Conservation (phyloP, 805 yeast genomes). For the Saccharomycopsis javanensis region DNA sequence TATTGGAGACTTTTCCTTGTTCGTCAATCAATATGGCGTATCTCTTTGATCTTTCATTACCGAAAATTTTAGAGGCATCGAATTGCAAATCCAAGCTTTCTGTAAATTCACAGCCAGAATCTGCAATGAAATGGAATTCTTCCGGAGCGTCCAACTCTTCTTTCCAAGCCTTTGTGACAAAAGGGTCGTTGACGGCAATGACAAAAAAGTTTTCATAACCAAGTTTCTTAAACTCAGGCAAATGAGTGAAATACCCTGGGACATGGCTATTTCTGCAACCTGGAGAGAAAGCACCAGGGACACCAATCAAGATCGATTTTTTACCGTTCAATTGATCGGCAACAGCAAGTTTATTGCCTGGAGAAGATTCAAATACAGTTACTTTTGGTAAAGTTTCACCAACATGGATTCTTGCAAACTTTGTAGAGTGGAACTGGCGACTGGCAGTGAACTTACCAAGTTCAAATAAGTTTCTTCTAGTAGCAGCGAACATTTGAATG, state of each 20-base stretch:
- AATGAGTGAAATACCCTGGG: conserved; percentile 57
- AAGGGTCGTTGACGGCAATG: conserved; percentile 78
- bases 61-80: conserved; percentile 71
- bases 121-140: conserved; percentile 56
- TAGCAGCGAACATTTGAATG: not conserved
- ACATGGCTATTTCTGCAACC: conserved; percentile 66
- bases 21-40: conserved; percentile 52
- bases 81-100: conserved; percentile 54
- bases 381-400: conserved; percentile 58
- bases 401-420: conserved; percentile 28
- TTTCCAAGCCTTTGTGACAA: conserved; percentile 78
- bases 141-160: conserved; percentile 31
- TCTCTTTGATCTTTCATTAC: conserved; percentile 65
- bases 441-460: not conserved
- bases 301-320: conserved; percentile 46
- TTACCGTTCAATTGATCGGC: conserved; percentile 27
- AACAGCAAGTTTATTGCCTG: conserved; percentile 22
- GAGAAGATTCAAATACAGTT: conserved; percentile 26
- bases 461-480: not conserved
- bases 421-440: conserved; percentile 5
- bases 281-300: conserved; percentile 75
- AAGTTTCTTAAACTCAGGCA: conserved; percentile 45
- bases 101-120: conserved; percentile 68
- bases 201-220: conserved; percentile 59
- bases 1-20: conserved; percentile 55